Evolutionary conservation across 768 basidiomycete genomes (phyloP), one percentile per base, ranked within the genome.

Genomic region (Mycena amicta): DNA sequence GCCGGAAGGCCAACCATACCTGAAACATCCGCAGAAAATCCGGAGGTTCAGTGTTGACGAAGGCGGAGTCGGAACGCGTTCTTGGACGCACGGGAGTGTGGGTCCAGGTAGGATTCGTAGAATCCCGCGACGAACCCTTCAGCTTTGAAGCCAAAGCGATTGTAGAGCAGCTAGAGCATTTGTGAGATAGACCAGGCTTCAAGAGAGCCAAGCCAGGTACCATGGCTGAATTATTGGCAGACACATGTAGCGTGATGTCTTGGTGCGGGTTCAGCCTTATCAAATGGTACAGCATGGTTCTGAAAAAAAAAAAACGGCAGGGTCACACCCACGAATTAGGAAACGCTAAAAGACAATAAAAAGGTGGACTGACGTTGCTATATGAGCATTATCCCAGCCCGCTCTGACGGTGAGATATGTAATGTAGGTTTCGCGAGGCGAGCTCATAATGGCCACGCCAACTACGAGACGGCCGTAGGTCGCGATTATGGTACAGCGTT

Each of bases 101-200:
- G 72, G 64, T 87, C 83, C n/a, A 92, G 76, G 68, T 92, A 92
- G 43, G 87, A 80, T 43, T 90, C 87, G 63, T 93, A 93, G 66
- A 93, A 93, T 20, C 88, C 89, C 22, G 83, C 84, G 22, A 93
- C 80, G 58, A 92, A 92, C 67, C 89, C 90, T 72, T 93, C 91
- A 0, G 89, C 88, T 64, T 93, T 93, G 79, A 93, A 92, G 26
- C 92, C 91, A 65, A 93, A 92, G 50, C 85, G 86, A 61, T 93
- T 93, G 72, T 93, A 93, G 18, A 93, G 71, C 3, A 92, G 73
- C 90, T 92, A 52, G 43, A 41, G 49, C 5, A 56, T 18, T 29
- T 23, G 33, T 23, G 22, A 45, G 43, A 45, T 8, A 45, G 13
- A 23, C 30, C 28, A 66, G n/a, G 33, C 16, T 8, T 8, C 8